A percentile compares a stretch with the other conserved stretches of the same genome.
Conservation (phyloP, 2,329 filamentous ascomycete species). For the Penicillium nordicum region DNA sequence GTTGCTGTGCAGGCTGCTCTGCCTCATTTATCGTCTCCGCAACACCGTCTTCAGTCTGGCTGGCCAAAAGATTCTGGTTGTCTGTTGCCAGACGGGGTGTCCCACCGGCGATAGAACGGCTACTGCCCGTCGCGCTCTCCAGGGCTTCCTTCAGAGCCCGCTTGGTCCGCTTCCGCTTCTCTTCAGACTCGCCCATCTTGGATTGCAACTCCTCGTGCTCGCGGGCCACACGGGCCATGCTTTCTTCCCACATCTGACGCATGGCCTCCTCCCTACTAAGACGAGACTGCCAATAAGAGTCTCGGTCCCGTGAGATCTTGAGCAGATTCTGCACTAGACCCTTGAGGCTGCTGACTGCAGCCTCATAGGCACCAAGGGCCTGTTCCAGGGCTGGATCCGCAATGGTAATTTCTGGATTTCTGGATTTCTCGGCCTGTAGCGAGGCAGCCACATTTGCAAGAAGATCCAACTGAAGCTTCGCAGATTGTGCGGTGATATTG, state of each 20-base stretch:
- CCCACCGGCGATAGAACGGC: slow-evolving; percentile 33
- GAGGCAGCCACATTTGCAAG: slow-evolving; percentile 82
- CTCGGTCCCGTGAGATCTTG: slow-evolving; percentile 88
- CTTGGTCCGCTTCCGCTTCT: slow-evolving; percentile 86
- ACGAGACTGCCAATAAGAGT: slow-evolving; percentile 95
- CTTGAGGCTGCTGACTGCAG: slow-evolving; percentile 82
- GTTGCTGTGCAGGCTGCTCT: slow-evolving; percentile 13
- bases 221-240: slow-evolving; percentile 92
- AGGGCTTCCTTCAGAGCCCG: slow-evolving; percentile 82
- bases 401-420: slow-evolving; percentile 68
- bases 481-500: slow-evolving; percentile 94
- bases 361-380: slow-evolving; percentile 81
- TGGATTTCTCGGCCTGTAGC: slow-evolving; percentile 66
- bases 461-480: slow-evolving; percentile 86
- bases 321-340: slow-evolving; percentile 80
- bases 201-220: slow-evolving; percentile 91
- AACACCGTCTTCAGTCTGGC: slow-evolving; percentile 28
- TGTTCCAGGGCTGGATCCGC: slow-evolving; percentile 72
- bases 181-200: slow-evolving; percentile 81
- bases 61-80: slow-evolving; percentile 32
- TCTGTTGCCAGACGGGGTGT: slow-evolving; percentile 24
- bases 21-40: slow-evolving; percentile 10
- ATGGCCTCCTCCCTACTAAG: slow-evolving; percentile 88
- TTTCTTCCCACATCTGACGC: slow-evolving; percentile 96
- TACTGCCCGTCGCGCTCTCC: slow-evolving; percentile 51